Base-by-base conservation (phyloP, 2,329 filamentous ascomycete genomes). In the Colletotrichum siamense region DNA sequence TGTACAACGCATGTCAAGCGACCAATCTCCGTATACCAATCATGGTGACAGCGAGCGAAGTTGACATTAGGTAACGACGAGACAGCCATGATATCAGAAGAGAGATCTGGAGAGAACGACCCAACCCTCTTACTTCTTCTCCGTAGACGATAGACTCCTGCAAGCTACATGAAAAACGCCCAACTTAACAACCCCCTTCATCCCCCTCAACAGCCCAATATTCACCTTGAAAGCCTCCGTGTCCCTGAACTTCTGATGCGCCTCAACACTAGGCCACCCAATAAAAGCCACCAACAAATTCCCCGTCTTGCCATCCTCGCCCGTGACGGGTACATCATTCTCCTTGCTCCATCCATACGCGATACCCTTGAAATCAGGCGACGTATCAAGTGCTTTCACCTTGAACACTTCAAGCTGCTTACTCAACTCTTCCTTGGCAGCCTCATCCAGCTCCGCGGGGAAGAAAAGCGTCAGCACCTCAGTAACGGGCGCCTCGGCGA, bases 181-280 rank as follows among this genome's bases (percentile, higher is more conserved):
- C 52, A 73, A 7, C 26, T 73, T 62, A 8, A 49, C n/a, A 18
- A 68, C 13, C 2, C 44, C 52, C 63, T 72, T n/a, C 52, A 62
- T 62, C 9, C 6, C 39, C 52, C 79, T 75, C 22, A 83, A 9
- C 22, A 82, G 5, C 0, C 77, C 72, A 28, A 85, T 79, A n/a
- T 81, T 81, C 9, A 84, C 79, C 77, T 84, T 84, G 52, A 86
- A 87, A 0, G 77, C 75, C 10, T 82, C 73, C 8, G 81, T 84
- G 36, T 85, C 82, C 3, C 83, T 79, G 74, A 83, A 87, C 67
- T 79, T 79, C 73, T 80, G 73, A 63, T 87, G 86, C 32, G 83
- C 82, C 49, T 86, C 83, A 2, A 65, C 85, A 39, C 83, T 86
- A 0, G 83, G 79, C 86, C 86, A 87, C 1, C 84, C 84, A 15